Percentiles rank a stretch among this genome's conserved stretches.
phyloP scores from a whole-genome alignment of 345 rosid genomes.

The Eucalyptus marginata region DNA sequence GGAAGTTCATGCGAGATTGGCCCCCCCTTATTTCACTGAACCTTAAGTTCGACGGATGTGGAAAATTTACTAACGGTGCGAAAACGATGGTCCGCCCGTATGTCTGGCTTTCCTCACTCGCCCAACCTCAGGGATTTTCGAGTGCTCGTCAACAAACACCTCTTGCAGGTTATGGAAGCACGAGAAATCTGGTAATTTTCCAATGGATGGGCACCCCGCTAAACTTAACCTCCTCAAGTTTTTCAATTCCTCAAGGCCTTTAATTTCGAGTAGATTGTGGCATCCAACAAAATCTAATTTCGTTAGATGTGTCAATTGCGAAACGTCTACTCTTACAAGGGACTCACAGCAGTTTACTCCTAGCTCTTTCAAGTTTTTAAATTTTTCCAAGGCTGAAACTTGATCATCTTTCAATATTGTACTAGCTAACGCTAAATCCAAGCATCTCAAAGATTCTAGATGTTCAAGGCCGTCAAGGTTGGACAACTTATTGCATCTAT shows the following conservation, averaged over 20 bases:
- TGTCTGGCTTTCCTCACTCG: no score
- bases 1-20: no score
- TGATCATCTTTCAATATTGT: no score
- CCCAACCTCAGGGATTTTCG: not conserved
- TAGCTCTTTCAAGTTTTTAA: no score
- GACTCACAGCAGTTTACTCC: fast-evolving
- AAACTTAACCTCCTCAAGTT: not conserved
- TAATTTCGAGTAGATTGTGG: no score
- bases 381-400: fast-evolving
- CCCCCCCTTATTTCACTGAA: no score
- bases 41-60: no score
- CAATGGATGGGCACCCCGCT: not conserved
- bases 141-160: not conserved
- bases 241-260: not conserved
- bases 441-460: not conserved
- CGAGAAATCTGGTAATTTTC: not conserved
- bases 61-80: no score
- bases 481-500: fast-evolving
- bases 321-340: no score
- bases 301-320: no score
- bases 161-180: not conserved
- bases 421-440: fast-evolving
- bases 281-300: fast-evolving
- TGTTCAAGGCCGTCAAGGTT: no score
- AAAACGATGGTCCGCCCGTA: no score